phyloP scores from a whole-genome alignment of 1,284 basidiomycete genomes.

The Albatrellus sp. region DNA sequence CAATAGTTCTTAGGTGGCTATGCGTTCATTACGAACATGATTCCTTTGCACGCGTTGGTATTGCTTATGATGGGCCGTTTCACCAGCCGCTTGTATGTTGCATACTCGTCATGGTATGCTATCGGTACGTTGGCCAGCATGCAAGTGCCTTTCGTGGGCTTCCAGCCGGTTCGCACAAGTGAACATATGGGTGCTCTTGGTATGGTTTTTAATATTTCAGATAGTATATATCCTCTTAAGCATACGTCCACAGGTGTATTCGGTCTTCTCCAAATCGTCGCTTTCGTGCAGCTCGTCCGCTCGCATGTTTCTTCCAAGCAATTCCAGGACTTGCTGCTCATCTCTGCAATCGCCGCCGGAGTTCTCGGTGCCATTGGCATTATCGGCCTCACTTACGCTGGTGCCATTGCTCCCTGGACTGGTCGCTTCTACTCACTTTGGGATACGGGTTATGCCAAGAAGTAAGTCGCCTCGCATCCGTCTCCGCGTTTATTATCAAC shows the following conservation, averaged over 20 bases:
- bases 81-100: conserved; percentile 85
- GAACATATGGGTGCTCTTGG: conserved; percentile 99
- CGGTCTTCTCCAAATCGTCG: conserved; percentile 92
- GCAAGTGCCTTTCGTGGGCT: conserved; percentile 99
- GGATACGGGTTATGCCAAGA: conserved; percentile 98
- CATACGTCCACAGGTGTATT: conserved; percentile 60
- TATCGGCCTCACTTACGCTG: conserved; percentile 79
- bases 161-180: conserved; percentile 94
- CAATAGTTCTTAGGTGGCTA: conserved; percentile 61
- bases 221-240: not conserved
- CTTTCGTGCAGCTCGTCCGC: conserved; percentile 85
- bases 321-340: conserved; percentile 75
- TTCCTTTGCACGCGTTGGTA: conserved; percentile 88
- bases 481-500: conserved; percentile 2
- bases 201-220: conserved; percentile 17
- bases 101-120: conserved; percentile 96
- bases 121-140: conserved; percentile 95
- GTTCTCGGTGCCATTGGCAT: conserved; percentile 66
- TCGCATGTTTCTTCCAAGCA: conserved; percentile 88
- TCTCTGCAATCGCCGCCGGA: conserved; percentile 59
- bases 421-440: conserved; percentile 99
- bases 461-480: conserved; percentile 33
- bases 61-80: conserved; percentile 97
- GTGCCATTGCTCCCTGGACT: conserved; percentile 98
- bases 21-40: conserved; percentile 99